Base-by-base conservation (phyloP, 495 filamentous ascomycete species). In the Xylaria scruposa region DNA sequence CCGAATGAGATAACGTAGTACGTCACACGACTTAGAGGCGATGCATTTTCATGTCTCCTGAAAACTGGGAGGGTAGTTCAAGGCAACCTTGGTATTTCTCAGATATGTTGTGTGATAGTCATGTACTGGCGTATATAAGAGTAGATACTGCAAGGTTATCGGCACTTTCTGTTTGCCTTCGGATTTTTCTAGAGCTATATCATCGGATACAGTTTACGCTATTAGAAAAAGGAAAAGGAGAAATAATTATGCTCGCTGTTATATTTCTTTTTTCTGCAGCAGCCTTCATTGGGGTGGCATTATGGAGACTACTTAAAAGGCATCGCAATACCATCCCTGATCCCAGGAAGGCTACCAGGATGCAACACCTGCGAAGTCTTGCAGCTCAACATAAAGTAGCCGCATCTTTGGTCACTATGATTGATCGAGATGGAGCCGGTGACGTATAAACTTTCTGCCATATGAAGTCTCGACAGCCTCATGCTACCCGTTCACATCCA, bases 351-450 rank as follows among this genome's bases (percentile, higher is more conserved):
- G 44, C 44, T 19, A n/a, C 15, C 17, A 61, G 10, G 19, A 61
- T 42, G 13, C 33, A 40, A 61, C 33, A 40, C 58, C 6, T 40
- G 15, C 31, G n/a, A 40, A 61, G 4, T 12, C 36, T 61, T 19
- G 58, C 58, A 13, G 36, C 58, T 61, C 58, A 21, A 4, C 17
- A 61, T 61, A 24, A 61, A 21, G 58, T 61, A 24, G 58, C 58
- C n/a, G 58, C 58, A 24, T 9, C 17, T 24, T 15, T 61, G 36
- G 36, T 40, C 36, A 24, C 58, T 24, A n/a, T 61, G 58, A 61
- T 61, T 17, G n/a, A 61, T 40, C 36, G 36, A 61, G 58, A 61
- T 31, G 58, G 58, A 40, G 58, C 58, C 2, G 58, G 58, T 24
- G 58, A 61, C 3, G 58, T 61, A 24, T 19, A 47, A 38, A 21